Base-by-base conservation (phyloP, 2,329 filamentous ascomycete species). In the Trichoderma polysporum region DNA sequence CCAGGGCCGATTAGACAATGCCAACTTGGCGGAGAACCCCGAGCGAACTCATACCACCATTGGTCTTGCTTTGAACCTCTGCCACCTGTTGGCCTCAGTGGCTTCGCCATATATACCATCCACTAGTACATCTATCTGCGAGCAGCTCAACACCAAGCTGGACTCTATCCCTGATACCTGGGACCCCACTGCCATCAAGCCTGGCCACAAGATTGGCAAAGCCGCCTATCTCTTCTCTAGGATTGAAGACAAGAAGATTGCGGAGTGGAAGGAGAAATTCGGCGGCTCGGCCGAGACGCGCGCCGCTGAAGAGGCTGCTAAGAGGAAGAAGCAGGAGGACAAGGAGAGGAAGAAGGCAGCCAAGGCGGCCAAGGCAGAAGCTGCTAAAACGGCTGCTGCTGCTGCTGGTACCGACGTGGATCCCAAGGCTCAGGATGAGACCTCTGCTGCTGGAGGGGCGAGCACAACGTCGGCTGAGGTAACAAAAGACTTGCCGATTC, bases 101-200 rank as follows among this genome's bases (percentile, higher is more conserved):
- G 86, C 94, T 66, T 87, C 88, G 61, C 94, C 94, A 0, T 97
- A 94, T 80, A 92, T 97, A 84, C 93, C 93, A 47, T 85, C 85
- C n/a, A 94, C 91, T 9, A 84, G 91, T 3, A 85, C 85, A 68
- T 87, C 88, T 35, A 97, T 97, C 72, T 86, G 92, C 70, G 79
- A 86, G 69, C 94, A 97, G 81, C 86, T 98, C 31, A 87, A 54
- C 76, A 86, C 63, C 70, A 77, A 68, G 79, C 86, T 74, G 78
- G 71, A 68, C 84, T 69, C 72, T 68, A 69, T 76, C 56, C 90
- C 91, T 1, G 86, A 90, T 69, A 83, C 81, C 52, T 95, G 91
- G 90, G 75, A 76, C 19, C 78, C 80, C n/a, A 83, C 87, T 69
- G 79, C 83, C 2, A 81, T 95, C 71, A 84, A 88, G 73, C 84